A percentile compares a stretch with the other conserved stretches of the same genome.
phyloP scores from a whole-genome alignment of 139 green algal genomes.

The Ulvella scutata region DNA sequence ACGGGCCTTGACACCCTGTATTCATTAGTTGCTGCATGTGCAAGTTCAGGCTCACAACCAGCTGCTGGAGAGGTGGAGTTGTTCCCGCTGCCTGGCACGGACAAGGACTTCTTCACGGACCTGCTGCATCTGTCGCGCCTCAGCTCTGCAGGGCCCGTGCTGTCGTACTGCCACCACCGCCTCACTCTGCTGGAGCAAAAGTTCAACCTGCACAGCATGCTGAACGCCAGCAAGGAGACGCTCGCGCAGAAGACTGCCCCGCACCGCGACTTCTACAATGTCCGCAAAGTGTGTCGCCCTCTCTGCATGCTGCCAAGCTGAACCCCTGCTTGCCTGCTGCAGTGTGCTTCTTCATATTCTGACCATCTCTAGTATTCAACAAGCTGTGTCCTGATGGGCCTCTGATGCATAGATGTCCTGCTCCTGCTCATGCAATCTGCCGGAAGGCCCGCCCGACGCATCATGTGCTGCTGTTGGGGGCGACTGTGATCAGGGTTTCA shows the following conservation, averaged over 20 bases:
- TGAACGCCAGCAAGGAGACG: slow-evolving; percentile 98
- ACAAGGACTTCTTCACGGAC: slow-evolving; percentile 87
- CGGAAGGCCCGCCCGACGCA: too few species aligned
- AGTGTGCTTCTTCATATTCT: neutral
- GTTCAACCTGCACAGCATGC: slow-evolving; percentile 92
- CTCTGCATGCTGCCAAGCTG: too few species aligned
- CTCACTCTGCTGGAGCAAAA: slow-evolving; percentile 92
- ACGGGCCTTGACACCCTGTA: too few species aligned
- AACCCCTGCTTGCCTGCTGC: neutral
- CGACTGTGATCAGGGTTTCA: neutral
- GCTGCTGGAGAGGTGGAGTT: neutral
- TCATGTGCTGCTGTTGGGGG: neutral
- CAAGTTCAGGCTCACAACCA: too few species aligned
- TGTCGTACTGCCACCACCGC: slow-evolving; percentile 83
- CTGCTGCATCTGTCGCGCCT: slow-evolving; percentile 40
- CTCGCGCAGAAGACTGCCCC: slow-evolving; percentile 89
- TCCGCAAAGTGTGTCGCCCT: slow-evolving; percentile 67
- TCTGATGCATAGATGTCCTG: slow-evolving; percentile 3
- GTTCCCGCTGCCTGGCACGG: slow-evolving; percentile 41
- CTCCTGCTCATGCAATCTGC: neutral
- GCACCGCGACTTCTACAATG: slow-evolving; percentile 99
- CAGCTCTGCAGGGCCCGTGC: slow-evolving; percentile 51
- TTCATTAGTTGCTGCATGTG: too few species aligned
- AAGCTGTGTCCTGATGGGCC: neutral
- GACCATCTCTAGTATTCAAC: too few species aligned